Base-by-base conservation (phyloP, 2,329 filamentous ascomycete genomes). In the Daldinia sp. region DNA sequence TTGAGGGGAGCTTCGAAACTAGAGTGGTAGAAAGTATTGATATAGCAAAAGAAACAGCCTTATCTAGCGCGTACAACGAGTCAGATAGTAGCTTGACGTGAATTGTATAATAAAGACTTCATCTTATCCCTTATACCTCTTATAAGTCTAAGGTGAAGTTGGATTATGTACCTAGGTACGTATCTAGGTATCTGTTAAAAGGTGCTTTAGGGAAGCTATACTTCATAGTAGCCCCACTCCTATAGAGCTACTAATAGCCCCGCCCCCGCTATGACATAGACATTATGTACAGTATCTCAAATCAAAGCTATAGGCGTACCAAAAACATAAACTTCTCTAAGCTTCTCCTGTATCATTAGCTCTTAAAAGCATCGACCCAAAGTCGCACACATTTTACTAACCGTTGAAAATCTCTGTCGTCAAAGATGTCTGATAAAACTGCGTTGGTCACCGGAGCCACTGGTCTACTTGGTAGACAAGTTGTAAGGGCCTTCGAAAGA, bases 361-460 rank as follows among this genome's bases (percentile, higher is more conserved):
- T 39, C 28, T 6, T 41, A 15, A 5, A 53, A 65, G 57, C 48
- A 62, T 54, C 35, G 41, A 28, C 15, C 39, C 41, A 6, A 41
- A 48, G 44, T 10, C n/a, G 53, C 51, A 18, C 41, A 15, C 12
- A 33, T 37, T 33, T 44, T 13, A 48, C 55, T 18, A 18, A 20
- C 33, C 5, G 6, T 12, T n/a, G 39, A 35, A n/a, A 41, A 0
- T 15, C 12, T 53, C 28, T 9, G 4, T 51, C 37, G 13, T 33
- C 35, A 9, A 50, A 63, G 2, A 82, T 82, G 80, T 58, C 78
- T 1, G 58, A 67, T 6, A 81, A 86, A 65, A 90, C 86, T 28
- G 93, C 88, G 9, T 84, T 97, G 28, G 83, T 97, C 62, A 97
- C 94, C 6, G 94, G 94, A 64, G 93, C 93, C 41, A 95, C 92